A percentile compares a stretch with the other conserved stretches of the same genome.
phyloP scores from a whole-genome alignment of 495 filamentous ascomycete species.

The Tricharina praecox region DNA sequence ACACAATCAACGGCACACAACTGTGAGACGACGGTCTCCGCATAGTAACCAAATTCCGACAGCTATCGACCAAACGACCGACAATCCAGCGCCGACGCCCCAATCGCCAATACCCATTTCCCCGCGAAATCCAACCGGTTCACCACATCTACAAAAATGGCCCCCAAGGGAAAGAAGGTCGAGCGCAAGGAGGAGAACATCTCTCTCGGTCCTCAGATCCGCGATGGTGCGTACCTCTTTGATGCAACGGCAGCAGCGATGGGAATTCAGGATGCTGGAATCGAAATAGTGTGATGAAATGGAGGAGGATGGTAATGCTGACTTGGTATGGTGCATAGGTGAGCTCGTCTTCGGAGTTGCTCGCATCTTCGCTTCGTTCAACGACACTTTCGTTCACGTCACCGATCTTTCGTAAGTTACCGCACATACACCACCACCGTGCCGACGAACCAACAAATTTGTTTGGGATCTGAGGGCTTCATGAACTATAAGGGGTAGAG shows the following conservation, averaged over 20 bases:
- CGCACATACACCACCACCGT: constrained; percentile 12
- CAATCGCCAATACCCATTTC: too few relatives aligned
- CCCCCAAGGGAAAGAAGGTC: constrained; percentile 28
- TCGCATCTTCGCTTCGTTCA: constrained; percentile 98
- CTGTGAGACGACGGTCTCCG: too few relatives aligned
- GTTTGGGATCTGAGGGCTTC: constrained; percentile 9
- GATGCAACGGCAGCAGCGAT: too few relatives aligned
- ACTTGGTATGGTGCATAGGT: constrained; percentile 33
- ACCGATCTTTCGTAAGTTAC: constrained; percentile 87
- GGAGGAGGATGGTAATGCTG: neutral
- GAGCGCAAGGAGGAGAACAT: constrained; percentile 67
- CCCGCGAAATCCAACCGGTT: too few relatives aligned
- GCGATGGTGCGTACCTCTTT: constrained; percentile 62
- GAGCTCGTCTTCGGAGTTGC: constrained; percentile 98
- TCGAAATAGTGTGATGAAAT: too few relatives aligned
- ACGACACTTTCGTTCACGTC: constrained; percentile 88
- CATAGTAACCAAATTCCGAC: too few relatives aligned
- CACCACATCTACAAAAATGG: too few relatives aligned
- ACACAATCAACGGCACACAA: too few relatives aligned
- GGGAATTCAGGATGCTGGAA: too few relatives aligned
- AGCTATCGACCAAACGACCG: too few relatives aligned
- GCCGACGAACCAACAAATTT: constrained; percentile 11
- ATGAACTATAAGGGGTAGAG: constrained; percentile 24
- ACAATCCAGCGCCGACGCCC: too few relatives aligned
- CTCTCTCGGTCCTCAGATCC: constrained; percentile 85